Evolutionary conservation across 1,284 basidiomycete genomes (phyloP), one percentile per base, ranked within the genome.

Genomic region (Fistulina hepatica): DNA sequence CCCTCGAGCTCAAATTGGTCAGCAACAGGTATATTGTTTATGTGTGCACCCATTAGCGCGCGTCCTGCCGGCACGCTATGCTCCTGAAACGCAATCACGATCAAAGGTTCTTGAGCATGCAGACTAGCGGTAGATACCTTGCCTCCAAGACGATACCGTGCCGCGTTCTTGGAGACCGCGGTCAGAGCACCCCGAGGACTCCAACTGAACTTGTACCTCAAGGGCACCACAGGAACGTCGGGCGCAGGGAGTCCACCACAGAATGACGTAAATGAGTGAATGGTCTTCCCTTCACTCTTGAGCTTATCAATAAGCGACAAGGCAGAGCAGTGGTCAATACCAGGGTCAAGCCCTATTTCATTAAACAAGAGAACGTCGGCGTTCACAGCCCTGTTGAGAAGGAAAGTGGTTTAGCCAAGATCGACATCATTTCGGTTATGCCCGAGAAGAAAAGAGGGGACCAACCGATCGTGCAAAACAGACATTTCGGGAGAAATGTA

Each of bases 161-260:
- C 92, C 0, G 68, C 60, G 52, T 94, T 93, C 44, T 80, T 61
- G 0, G 88, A 31, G 28, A 31, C 82, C 2, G 92, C 92, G 11
- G 72, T 75, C 26, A 97, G 63, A 3, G 94, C 91, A 2, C 89
- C 92, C 44, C 78, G 72, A 2, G 93, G 92, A 40, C 79, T 86
- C 93, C 92, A 97, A 44, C 88, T 92, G 57, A 97, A 97, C 58
- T 95, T 95, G 60, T 97, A 97, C 21, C 82, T 76, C 12, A 94
- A 62, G 2, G 90, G 76, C 22, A 71, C 72, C 9, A 58, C 59
- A 37, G 61, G 52, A 13, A 61, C 65, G 34, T 86, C 81, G 0
- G 88, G 86, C 3, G 84, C 81, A 1, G 92, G 93, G 10, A 97
- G 64, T 2, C 92, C 93, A 10, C 93, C 92, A 46, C 92, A 97